Conservation (phyloP, 2,329 filamentous ascomycete species). For the Sclerotinia spermophila region DNA sequence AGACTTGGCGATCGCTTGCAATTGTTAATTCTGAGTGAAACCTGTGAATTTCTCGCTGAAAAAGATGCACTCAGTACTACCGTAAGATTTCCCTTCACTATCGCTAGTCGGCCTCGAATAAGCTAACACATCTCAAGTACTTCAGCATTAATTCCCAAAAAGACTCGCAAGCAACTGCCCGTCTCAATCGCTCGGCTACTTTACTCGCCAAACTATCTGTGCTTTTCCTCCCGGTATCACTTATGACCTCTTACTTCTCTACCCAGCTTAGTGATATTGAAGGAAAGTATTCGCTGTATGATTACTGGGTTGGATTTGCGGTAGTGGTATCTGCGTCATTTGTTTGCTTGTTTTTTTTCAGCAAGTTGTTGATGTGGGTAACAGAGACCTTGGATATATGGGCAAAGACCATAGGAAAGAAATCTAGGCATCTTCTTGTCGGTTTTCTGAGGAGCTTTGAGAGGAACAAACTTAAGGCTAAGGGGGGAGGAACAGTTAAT, state of each 20-base stretch:
- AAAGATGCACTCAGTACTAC: conserved; percentile 68
- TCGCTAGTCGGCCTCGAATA: background rate
- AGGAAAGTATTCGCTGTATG: conserved; percentile 53
- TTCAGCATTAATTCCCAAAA: conserved; percentile 76
- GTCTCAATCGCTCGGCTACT: conserved; percentile 67
- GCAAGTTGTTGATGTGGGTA: conserved; percentile 45
- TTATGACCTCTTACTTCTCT: conserved; percentile 73
- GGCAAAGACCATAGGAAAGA: conserved; percentile 23
- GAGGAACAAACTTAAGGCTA: background rate
- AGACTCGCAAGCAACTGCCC: conserved; percentile 68
- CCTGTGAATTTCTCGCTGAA: conserved; percentile 61
- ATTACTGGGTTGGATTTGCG: conserved; percentile 67
- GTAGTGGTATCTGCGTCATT: conserved; percentile 60
- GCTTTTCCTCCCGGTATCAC: conserved; percentile 69
- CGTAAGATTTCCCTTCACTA: conserved; percentile 39
- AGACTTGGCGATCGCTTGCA: conserved; percentile 56
- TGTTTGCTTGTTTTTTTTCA: conserved; percentile 53
- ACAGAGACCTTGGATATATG: conserved; percentile 43
- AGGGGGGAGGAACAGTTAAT: background rate
- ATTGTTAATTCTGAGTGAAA: conserved; percentile 58
- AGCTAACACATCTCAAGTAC: conserved; percentile 49
- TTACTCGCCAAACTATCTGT: conserved; percentile 72
- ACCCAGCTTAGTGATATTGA: conserved; percentile 58
- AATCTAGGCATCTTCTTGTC: conserved; percentile 12
- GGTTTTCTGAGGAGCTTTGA: conserved; percentile 1